Conservation (phyloP, 2,329 filamentous ascomycete genomes). For the Apiospora aurea region DNA sequence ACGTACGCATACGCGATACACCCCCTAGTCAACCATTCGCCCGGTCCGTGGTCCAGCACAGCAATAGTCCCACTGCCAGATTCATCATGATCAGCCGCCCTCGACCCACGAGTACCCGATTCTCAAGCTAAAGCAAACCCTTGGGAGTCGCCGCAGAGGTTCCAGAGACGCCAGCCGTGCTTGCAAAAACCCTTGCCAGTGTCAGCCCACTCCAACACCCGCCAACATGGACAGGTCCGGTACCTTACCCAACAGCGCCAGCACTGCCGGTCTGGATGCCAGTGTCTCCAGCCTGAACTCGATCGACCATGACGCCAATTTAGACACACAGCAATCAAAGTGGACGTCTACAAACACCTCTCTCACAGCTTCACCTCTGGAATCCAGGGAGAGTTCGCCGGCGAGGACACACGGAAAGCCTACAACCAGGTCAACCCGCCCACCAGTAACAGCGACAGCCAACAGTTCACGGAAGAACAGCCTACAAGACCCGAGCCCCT, state of each 20-base stretch:
- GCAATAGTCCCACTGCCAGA: slow-evolving; percentile 12
- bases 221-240: slow-evolving; percentile 27
- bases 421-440: slow-evolving; percentile 35
- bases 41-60: slow-evolving; percentile 18
- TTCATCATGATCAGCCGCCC: slow-evolving; percentile 28
- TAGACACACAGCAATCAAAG: slow-evolving; percentile 42
- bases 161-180: slow-evolving; percentile 23
- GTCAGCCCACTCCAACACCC: slow-evolving; percentile 25
- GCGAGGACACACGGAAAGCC: slow-evolving; percentile 33
- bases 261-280: slow-evolving; percentile 39
- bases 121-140: slow-evolving; percentile 28
- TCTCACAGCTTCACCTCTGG: slow-evolving; percentile 39
- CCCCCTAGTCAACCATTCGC: slow-evolving; percentile 19
- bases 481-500: slow-evolving; percentile 68
- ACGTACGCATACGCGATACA: background rate
- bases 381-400: slow-evolving; percentile 43
- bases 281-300: slow-evolving; percentile 44
- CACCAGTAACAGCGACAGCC: slow-evolving; percentile 40
- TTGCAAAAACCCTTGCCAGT: slow-evolving; percentile 17
- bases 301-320: slow-evolving; percentile 41
- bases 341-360: slow-evolving; percentile 44
- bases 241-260: slow-evolving; percentile 38
- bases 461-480: slow-evolving; percentile 70
- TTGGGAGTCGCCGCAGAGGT: slow-evolving; percentile 26
- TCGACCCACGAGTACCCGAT: slow-evolving; percentile 25